These are phyloP conservation scores for Malassezia restricta DNA, from an alignment of 1,284 basidiomycete species.

Conservation along the genomic window DNA sequence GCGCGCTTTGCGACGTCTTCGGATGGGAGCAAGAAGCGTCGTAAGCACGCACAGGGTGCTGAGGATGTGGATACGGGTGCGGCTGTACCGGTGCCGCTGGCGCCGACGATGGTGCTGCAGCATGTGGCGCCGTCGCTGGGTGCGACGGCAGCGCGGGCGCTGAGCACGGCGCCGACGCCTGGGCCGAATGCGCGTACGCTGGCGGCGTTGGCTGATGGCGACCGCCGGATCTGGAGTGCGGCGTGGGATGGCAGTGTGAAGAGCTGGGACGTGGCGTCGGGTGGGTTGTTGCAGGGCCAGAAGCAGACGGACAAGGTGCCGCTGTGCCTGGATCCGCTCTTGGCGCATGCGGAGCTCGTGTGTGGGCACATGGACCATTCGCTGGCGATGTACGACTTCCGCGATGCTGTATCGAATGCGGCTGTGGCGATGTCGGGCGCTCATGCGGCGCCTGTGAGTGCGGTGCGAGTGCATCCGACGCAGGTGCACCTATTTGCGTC, in stretches of 20 bases:
- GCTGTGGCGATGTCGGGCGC: conserved; percentile 21
- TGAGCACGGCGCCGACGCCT: conserved; percentile 15
- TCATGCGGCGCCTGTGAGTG: conserved; percentile 26
- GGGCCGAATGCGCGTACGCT: conserved; percentile 20
- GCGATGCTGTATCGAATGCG: conserved; percentile 15
- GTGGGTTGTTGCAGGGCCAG: conserved; percentile 9
- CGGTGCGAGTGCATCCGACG: conserved; percentile 22
- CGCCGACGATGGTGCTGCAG: conserved; percentile 8
- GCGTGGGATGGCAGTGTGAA: conserved; percentile 37
- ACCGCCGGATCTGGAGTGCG: conserved; percentile 21
- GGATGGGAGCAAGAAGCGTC: conserved; percentile 4
- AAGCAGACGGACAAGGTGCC: conserved; percentile 28
- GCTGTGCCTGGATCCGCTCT: conserved; percentile 20
- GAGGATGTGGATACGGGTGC: neutral
- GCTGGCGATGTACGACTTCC: conserved; percentile 35
- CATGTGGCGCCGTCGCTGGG: conserved; percentile 10
- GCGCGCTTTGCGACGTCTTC: neutral
- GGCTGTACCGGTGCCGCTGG: neutral
- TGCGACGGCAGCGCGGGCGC: conserved; percentile 7
- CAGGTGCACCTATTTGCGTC: conserved; percentile 27
- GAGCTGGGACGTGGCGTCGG: conserved; percentile 30
- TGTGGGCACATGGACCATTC: conserved; percentile 34
- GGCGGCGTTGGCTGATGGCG: conserved; percentile 7
- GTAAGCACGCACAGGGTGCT: conserved; percentile 13
- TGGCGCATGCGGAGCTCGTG: conserved; percentile 13